These are phyloP conservation scores for Hemerocallis citrina DNA, from an alignment of 106 monocot genomes.

Conservation along the genomic window DNA sequence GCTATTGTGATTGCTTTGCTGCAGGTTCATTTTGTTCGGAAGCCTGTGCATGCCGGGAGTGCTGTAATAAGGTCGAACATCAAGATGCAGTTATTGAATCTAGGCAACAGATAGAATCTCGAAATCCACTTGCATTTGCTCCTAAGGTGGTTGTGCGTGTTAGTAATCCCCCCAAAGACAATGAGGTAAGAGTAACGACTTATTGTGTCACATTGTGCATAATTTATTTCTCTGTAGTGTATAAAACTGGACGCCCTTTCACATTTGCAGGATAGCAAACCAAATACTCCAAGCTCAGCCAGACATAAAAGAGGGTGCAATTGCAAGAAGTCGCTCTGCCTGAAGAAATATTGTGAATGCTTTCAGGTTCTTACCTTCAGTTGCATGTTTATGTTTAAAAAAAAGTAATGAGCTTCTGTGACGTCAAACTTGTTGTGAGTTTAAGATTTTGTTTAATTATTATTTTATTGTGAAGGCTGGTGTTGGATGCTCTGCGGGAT, in stretches of 20 bases:
- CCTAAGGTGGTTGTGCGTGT: conserved; percentile 43
- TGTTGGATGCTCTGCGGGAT: conserved; percentile 53
- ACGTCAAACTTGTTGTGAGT: background rate
- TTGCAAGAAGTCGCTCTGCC: conserved; percentile 52
- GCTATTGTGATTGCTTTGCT: conserved; percentile 74
- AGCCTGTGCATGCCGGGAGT: conserved; percentile 44
- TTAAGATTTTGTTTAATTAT: conserved; percentile 2
- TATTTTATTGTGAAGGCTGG: conserved; percentile 26
- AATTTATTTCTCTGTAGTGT: background rate
- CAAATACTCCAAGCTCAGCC: conserved; percentile 28
- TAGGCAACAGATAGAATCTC: conserved; percentile 38
- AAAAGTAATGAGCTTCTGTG: background rate
- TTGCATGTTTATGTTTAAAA: background rate
- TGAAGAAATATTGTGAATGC: conserved; percentile 56
- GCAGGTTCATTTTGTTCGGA: conserved; percentile 38
- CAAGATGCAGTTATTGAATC: conserved; percentile 30
- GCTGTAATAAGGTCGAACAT: conserved; percentile 34
- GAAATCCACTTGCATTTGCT: conserved; percentile 67
- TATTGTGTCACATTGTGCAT: background rate
- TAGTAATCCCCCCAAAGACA: conserved; percentile 16
- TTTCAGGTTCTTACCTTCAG: conserved; percentile 27
- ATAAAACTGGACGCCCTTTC: background rate
- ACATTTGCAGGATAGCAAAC: conserved; percentile 30
- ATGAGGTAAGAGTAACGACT: conserved; percentile 38
- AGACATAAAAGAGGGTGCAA: conserved; percentile 66